These are phyloP conservation scores for Aspergillus cavernicola DNA, from an alignment of 495 filamentous ascomycete genomes.

Conservation along the genomic window DNA sequence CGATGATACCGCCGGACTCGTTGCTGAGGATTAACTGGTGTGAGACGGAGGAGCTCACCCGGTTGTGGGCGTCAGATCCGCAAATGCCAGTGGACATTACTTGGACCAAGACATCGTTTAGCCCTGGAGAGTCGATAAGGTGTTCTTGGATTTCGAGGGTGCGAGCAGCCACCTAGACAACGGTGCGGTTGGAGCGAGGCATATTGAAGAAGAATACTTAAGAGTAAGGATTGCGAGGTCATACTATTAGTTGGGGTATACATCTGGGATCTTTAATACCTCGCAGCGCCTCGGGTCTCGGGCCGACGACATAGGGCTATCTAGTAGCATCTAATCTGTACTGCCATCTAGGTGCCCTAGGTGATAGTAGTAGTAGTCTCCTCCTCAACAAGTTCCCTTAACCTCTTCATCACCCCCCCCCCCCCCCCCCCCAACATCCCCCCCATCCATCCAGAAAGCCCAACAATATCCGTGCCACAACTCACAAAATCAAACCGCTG, in stretches of 20 bases:
- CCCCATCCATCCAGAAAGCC: conserved; percentile 18
- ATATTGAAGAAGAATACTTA: too few species aligned
- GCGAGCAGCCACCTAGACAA: background rate
- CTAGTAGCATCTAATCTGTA: background rate
- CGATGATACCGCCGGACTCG: background rate
- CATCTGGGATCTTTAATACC: background rate
- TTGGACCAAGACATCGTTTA: background rate
- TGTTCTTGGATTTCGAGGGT: background rate
- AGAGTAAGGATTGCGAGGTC: too few species aligned
- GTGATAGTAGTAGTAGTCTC: too few species aligned
- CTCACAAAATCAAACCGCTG: conserved; percentile 23
- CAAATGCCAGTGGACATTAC: background rate
- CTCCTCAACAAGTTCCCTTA: background rate
- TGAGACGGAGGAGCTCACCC: background rate
- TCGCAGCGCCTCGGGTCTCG: background rate
- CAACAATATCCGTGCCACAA: conserved; percentile 22
- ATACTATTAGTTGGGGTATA: too few species aligned
- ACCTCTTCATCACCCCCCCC: background rate
- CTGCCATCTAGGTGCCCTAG: too few species aligned
- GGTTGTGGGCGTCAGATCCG: background rate
- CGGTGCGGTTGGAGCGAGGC: background rate
- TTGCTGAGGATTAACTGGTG: background rate
- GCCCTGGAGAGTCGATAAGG: background rate
- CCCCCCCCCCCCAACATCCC: background rate
- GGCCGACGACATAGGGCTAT: background rate